A percentile compares a stretch with the other conserved stretches of the same genome.
Conservation (phyloP, 768 basidiomycete species). For the Lactarius psammicola region DNA sequence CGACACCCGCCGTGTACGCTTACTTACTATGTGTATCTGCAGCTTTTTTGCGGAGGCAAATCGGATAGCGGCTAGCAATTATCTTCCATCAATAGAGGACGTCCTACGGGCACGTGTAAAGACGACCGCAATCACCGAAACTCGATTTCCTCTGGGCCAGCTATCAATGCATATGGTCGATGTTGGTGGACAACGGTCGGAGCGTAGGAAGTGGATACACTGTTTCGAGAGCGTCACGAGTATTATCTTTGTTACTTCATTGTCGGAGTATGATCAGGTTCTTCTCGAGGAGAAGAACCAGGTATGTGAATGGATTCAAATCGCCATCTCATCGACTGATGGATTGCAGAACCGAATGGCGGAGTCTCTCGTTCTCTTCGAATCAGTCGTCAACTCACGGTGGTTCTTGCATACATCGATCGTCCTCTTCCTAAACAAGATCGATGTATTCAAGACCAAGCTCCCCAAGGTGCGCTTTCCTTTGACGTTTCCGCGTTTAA, state of each 20-base stretch:
- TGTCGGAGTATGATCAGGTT: constrained; percentile 77
- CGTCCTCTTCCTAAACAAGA: constrained; percentile 69
- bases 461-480: constrained; percentile 47
- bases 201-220: constrained; percentile 60
- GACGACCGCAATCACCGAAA: constrained; percentile 89
- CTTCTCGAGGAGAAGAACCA: constrained; percentile 65
- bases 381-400: constrained; percentile 74
- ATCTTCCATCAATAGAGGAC: constrained; percentile 82
- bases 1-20: neutral
- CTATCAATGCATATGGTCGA: constrained; percentile 68
- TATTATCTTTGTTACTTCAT: constrained; percentile 72
- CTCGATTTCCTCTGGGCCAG: constrained; percentile 69
- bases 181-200: constrained; percentile 63
- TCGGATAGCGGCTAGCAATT: constrained; percentile 80
- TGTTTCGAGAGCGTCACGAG: constrained; percentile 76
- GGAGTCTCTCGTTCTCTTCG: constrained; percentile 72
- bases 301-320: constrained; percentile 38
- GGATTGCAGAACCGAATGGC: constrained; percentile 64
- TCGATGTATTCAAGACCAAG: constrained; percentile 75
- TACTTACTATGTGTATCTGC: constrained; percentile 6
- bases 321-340: neutral
- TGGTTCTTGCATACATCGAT: constrained; percentile 71
- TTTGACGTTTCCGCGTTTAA: too few relatives aligned
- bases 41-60: constrained; percentile 86
- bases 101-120: constrained; percentile 83